Evolutionary conservation across 345 rosid genomes (phyloP).

Genomic region (Draba incana): DNA sequence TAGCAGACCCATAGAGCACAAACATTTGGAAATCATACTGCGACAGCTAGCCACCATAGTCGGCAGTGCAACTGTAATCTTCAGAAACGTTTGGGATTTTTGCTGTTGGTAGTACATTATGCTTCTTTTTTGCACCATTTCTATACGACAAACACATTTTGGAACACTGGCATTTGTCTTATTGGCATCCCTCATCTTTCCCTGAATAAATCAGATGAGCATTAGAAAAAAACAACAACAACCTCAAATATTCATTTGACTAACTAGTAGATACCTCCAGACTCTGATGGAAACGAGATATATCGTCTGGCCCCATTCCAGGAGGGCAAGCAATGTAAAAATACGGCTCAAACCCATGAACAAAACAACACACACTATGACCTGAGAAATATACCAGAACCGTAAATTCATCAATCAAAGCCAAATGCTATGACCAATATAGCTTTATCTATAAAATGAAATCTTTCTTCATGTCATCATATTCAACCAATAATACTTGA

Average conservation of each 20-base stretch:
- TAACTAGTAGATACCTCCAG: slow-evolving; percentile 71
- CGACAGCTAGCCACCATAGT: slow-evolving; percentile 92
- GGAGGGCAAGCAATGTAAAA: slow-evolving; percentile 86
- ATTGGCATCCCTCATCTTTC: slow-evolving; percentile 78
- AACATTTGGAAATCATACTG: slow-evolving; percentile 50
- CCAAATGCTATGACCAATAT: neutral
- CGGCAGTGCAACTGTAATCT: slow-evolving; percentile 92
- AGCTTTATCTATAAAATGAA: slow-evolving; percentile 4
- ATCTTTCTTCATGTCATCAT: neutral
- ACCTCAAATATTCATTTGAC: neutral
- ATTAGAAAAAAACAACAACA: slow-evolving; percentile 20
- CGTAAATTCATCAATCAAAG: neutral
- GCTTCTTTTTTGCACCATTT: slow-evolving; percentile 78
- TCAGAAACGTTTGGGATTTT: slow-evolving; percentile 74
- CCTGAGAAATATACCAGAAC: slow-evolving; percentile 48
- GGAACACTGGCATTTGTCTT: slow-evolving; percentile 66
- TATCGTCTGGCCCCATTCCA: slow-evolving; percentile 94
- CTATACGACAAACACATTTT: slow-evolving; percentile 58
- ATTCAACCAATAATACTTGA: too few relatives aligned
- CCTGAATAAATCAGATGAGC: slow-evolving; percentile 48
- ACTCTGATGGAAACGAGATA: slow-evolving; percentile 69
- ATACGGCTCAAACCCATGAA: slow-evolving; percentile 98
- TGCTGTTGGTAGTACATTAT: slow-evolving; percentile 95
- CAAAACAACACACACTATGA: slow-evolving; percentile 90
- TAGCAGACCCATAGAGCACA: slow-evolving; percentile 17